Conservation (phyloP, 1,139 yeast genomes). For the Debaryomyces sp. region DNA sequence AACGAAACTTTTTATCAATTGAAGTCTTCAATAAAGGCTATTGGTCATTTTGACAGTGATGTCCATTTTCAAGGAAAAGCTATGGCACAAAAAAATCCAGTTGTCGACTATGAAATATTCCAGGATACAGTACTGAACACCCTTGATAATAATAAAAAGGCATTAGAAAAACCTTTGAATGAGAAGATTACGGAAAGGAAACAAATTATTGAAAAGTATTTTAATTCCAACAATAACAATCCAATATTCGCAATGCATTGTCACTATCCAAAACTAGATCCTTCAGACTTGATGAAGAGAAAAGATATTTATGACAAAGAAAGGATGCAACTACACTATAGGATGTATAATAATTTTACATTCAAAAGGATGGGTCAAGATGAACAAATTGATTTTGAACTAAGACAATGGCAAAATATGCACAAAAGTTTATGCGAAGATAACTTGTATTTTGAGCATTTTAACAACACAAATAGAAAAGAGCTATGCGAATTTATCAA, state of each 20-base stretch:
- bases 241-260: slow-evolving; percentile 12
- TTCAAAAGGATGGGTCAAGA: slow-evolving; percentile 15
- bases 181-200: slow-evolving; percentile 1
- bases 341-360: slow-evolving; percentile 18
- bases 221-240: neutral
- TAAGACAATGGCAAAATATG: slow-evolving; percentile 37
- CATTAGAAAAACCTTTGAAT: neutral
- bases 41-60: slow-evolving; percentile 18
- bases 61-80: slow-evolving; percentile 38
- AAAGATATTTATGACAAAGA: slow-evolving; percentile 26
- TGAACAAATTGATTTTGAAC: slow-evolving; percentile 31
- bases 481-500: slow-evolving; percentile 30
- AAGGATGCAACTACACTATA: neutral
- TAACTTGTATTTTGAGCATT: slow-evolving; percentile 30
- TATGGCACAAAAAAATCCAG: slow-evolving; percentile 43
- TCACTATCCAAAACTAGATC: slow-evolving; percentile 2
- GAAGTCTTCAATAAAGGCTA: slow-evolving; percentile 29
- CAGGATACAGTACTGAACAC: slow-evolving; percentile 13
- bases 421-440: slow-evolving; percentile 30
- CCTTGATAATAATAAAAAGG: neutral
- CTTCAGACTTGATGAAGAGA: slow-evolving; percentile 22
- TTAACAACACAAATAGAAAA: slow-evolving; percentile 22
- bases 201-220: neutral
- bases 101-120: slow-evolving; percentile 27
- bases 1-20: slow-evolving; percentile 55